Conservation (phyloP, 345 rosid genomes). For the Eucalyptus rudis region DNA sequence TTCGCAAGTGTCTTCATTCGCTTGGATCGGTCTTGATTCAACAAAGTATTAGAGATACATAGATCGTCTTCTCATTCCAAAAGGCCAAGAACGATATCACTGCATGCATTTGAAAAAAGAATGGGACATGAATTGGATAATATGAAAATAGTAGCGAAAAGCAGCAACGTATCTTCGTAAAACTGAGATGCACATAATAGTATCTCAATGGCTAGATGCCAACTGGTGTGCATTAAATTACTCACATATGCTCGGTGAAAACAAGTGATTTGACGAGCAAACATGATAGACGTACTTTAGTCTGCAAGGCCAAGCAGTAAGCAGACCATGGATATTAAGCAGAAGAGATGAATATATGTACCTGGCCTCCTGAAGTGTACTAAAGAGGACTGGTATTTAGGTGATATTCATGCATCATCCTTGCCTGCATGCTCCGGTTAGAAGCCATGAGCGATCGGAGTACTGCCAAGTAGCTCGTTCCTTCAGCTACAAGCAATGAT, state of each 20-base stretch:
- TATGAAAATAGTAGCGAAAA: neutral
- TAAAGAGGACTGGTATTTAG: neutral
- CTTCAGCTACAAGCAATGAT: neutral
- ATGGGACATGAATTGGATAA: neutral
- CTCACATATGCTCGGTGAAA: neutral
- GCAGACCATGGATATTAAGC: neutral
- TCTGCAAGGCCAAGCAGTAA: neutral
- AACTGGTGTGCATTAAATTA: neutral
- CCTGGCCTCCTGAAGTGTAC: neutral
- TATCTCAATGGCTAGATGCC: neutral
- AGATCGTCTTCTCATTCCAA: neutral
- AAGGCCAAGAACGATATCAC: neutral
- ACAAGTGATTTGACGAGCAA: neutral
- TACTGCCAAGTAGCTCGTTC: neutral
- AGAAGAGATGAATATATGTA: neutral
- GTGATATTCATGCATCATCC: neutral
- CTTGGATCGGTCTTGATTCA: neutral
- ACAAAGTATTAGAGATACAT: no score
- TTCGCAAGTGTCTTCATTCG: neutral
- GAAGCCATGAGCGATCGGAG: neutral
- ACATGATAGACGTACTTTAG: neutral
- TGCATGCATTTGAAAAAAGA: neutral
- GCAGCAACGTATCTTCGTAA: no score
- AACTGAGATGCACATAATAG: neutral
- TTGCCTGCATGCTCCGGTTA: fast-evolving